These are phyloP conservation scores for Xylaria curta DNA, from an alignment of 495 filamentous ascomycete species.

Conservation along the genomic window DNA sequence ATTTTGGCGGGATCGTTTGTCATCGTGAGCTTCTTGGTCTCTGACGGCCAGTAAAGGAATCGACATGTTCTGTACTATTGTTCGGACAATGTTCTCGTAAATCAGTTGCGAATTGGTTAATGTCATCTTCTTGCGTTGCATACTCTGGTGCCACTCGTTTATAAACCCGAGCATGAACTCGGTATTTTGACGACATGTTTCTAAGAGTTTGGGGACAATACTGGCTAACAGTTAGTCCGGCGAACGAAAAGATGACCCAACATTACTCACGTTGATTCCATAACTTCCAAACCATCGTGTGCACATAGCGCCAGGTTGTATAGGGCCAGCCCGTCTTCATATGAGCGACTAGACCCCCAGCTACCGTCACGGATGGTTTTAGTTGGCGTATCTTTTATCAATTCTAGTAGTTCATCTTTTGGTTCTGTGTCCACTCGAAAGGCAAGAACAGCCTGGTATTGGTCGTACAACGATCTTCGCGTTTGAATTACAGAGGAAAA, in stretches of 20 bases:
- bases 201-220: not conserved
- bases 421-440: not conserved
- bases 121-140: not conserved
- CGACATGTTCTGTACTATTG: constrained; percentile 2
- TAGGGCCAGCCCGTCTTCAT: constrained; percentile 6
- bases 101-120: not conserved
- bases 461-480: not conserved
- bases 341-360: not conserved
- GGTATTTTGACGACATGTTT: not conserved
- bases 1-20: not conserved
- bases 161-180: constrained; percentile 8
- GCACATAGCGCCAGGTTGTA: not conserved
- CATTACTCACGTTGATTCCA: not conserved
- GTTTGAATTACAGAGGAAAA: constrained; percentile 5
- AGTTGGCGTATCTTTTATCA: not conserved
- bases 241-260: no score
- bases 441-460: not conserved
- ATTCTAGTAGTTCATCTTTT: constrained; percentile 1
- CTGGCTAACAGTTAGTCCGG: not conserved
- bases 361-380: not conserved
- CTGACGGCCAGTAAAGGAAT: not conserved
- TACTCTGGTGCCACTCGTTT: not conserved
- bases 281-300: not conserved
- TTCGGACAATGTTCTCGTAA: constrained; percentile 4
- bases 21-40: not conserved